phyloP scores from a whole-genome alignment of 805 yeast genomes.

The Barnettozyma populi region DNA sequence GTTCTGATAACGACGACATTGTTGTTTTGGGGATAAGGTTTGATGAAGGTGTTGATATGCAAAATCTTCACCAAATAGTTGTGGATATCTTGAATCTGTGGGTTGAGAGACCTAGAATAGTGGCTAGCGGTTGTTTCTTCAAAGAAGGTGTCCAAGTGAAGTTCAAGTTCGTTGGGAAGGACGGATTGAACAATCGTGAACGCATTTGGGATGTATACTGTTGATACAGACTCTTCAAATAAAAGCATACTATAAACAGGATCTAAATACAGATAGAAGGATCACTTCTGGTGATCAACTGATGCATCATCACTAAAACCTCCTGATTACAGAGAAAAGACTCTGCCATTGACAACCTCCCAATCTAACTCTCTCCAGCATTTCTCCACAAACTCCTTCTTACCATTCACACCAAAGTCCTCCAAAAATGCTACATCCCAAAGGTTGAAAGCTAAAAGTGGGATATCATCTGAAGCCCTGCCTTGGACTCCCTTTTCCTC shows the following conservation, averaged over 20 bases:
- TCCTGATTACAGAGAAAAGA: slow-evolving; percentile 21
- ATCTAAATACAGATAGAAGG: not conserved
- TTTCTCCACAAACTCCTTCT: slow-evolving; percentile 62
- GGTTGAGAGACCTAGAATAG: not conserved
- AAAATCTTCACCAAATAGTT: not conserved
- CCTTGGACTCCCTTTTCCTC: slow-evolving; percentile 42
- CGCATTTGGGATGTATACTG: not conserved
- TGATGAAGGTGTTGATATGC: not conserved
- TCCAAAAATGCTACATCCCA: slow-evolving; percentile 88
- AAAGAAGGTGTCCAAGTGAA: not conserved
- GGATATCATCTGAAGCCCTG: slow-evolving; percentile 46
- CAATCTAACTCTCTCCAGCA: slow-evolving; percentile 81
- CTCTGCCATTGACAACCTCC: slow-evolving; percentile 56
- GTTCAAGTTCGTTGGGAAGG: slow-evolving; percentile 1
- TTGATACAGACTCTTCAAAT: not conserved
- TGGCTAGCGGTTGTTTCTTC: not conserved
- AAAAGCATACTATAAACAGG: not conserved
- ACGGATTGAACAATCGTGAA: not conserved
- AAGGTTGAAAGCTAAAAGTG: slow-evolving; percentile 69
- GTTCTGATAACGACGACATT: not conserved
- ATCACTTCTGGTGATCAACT: not conserved
- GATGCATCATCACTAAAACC: not conserved
- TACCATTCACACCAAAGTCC: slow-evolving; percentile 80
- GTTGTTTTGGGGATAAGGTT: not conserved
- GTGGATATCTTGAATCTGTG: not conserved